Evolutionary conservation across 2,329 filamentous ascomycete genomes (phyloP).

Genomic region (Paraconiothyrium sp.): DNA sequence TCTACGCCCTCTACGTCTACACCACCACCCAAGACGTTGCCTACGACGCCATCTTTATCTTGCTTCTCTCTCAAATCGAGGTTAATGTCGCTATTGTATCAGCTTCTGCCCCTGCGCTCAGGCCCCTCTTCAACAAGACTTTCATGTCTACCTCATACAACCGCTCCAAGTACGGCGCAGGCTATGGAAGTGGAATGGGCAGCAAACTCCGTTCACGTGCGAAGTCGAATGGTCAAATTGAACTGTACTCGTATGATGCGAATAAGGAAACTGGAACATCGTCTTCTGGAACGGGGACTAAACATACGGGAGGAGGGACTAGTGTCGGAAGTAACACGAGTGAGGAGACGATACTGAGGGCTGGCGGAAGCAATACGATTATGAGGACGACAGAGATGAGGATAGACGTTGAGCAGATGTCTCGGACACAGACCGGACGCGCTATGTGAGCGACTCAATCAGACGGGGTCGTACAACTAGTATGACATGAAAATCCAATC

Average conservation of each 20-base stretch:
- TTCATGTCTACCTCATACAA: constrained; percentile 17
- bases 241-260: constrained; percentile 18
- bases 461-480: no score
- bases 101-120: constrained; percentile 51
- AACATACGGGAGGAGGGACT: not conserved
- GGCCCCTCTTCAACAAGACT: constrained; percentile 42
- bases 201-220: constrained; percentile 7
- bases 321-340: constrained; percentile 12
- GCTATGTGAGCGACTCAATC: no score
- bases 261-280: not conserved
- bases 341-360: constrained; percentile 22
- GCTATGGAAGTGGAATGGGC: not conserved
- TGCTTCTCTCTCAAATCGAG: constrained; percentile 54
- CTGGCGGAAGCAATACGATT: constrained; percentile 13
- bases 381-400: constrained; percentile 24
- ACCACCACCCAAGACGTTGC: constrained; percentile 27
- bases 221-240: constrained; percentile 19
- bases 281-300: not conserved
- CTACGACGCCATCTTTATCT: constrained; percentile 30
- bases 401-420: constrained; percentile 7
- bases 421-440: not conserved
- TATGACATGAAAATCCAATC: not conserved
- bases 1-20: constrained; percentile 32
- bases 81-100: constrained; percentile 54
- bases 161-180: constrained; percentile 4